Base-by-base conservation (phyloP, 208 protist genomes). In the Angomonas deanei region DNA sequence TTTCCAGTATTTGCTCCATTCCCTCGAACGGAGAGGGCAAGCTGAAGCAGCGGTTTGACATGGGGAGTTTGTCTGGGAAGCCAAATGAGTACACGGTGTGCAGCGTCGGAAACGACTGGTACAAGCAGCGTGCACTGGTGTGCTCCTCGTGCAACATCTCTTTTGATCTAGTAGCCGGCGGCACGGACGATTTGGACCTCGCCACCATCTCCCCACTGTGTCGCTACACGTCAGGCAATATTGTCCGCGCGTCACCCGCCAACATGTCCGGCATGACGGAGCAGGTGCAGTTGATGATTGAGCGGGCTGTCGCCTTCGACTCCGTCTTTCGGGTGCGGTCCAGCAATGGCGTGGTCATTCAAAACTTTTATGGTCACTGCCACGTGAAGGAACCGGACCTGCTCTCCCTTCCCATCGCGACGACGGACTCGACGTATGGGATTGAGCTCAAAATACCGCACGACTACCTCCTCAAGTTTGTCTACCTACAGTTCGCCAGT, bases 301-400 rank as follows among this genome's bases (percentile, higher is more conserved):
- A 80, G 6, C 85, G 96, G 17, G 84, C 86, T 23, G 94, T 86
- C 21, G 97, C 86, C 17, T 98, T 97, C 67, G 97, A 99, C 75
- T 87, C 92, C 34, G 93, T 99, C 32, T 86, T 99, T 80, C 94
- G 98, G 24, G 83, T 99, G n/a, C 86, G 98, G 31, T 80, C 73
- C 1, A 96, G 88, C 38, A 82, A 66, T 23, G 94, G 93, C 2
- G 47, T 96, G 11, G 82, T 86, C 5, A 78, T 96, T 66, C 71
- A 72, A 13, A 91, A 94, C 64, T 94, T 94, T 55, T 97, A 97
- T 64, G 98, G 98, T 2, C 95, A 99, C 82, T 98, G 97, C 66
- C 97, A 98, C 79, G 80, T 99, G 31, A 83, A 96, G 0, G 80
- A 88, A 52, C 82, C 89, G 0, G 97, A 99, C 62, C 77, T 99